These are phyloP conservation scores for Rhododendron ovatum DNA, from an alignment of 148 eudicot genomes.

Conservation along the genomic window DNA sequence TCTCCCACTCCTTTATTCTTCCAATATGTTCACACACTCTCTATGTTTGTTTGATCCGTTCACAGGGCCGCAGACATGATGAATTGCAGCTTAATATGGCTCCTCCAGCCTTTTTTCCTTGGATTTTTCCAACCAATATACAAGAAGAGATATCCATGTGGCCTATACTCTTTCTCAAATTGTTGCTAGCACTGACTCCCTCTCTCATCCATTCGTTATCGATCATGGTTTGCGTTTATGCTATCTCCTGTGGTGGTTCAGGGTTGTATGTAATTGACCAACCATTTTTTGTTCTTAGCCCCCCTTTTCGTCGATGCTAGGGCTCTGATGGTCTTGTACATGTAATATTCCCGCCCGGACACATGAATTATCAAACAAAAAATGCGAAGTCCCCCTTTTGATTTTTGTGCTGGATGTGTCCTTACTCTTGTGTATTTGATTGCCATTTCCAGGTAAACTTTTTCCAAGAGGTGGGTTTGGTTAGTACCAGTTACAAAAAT, in stretches of 20 bases:
- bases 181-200: background rate
- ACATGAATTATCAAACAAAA: no score
- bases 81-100: background rate
- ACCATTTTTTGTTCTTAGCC: background rate
- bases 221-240: background rate
- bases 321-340: background rate
- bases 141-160: background rate
- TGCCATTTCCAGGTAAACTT: background rate
- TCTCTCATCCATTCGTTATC: background rate
- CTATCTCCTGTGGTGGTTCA: background rate
- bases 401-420: background rate
- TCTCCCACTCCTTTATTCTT: background rate
- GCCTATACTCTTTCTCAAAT: background rate
- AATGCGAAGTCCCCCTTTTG: background rate
- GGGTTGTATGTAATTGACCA: background rate
- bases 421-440: background rate
- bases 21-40: background rate
- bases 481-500: background rate
- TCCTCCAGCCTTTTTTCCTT: background rate
- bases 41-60: background rate
- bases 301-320: background rate
- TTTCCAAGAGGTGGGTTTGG: background rate
- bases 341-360: background rate
- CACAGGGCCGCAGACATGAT: background rate
- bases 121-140: background rate